Evolutionary conservation across 306 rosid species (phyloP).

Genomic region (Erythrophleum fordii): DNA sequence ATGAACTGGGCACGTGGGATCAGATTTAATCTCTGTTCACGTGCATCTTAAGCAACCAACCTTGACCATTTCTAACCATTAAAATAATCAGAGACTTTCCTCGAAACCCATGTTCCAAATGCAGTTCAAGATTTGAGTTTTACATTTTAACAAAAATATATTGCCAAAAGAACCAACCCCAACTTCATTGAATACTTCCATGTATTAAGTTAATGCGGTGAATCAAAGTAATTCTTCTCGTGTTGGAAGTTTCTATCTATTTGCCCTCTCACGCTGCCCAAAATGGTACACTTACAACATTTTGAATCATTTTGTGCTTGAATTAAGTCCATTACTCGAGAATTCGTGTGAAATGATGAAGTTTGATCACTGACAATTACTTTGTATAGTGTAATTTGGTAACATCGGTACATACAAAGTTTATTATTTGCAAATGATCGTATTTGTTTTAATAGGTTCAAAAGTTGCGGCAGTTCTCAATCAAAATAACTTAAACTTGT

Average conservation of each 20-base stretch:
- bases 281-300: background rate
- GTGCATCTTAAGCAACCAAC: constrained; percentile 29
- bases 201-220: background rate
- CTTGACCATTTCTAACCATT: constrained; percentile 8
- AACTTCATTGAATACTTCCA: background rate
- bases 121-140: background rate
- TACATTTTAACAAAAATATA: background rate
- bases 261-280: background rate
- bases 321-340: background rate
- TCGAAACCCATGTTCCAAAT: background rate
- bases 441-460: background rate
- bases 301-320: background rate
- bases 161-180: too few species aligned
- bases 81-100: background rate
- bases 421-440: background rate
- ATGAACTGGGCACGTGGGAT: background rate
- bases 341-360: background rate
- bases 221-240: background rate
- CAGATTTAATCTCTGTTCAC: constrained; percentile 1
- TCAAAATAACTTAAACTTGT: background rate
- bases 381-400: background rate
- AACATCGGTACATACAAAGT: background rate
- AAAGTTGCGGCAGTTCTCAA: constrained; percentile 6
- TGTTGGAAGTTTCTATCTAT: background rate
- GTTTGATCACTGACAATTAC: background rate